These are phyloP conservation scores for Microcera coccophila DNA, from an alignment of 2,329 filamentous ascomycete genomes.

Conservation along the genomic window DNA sequence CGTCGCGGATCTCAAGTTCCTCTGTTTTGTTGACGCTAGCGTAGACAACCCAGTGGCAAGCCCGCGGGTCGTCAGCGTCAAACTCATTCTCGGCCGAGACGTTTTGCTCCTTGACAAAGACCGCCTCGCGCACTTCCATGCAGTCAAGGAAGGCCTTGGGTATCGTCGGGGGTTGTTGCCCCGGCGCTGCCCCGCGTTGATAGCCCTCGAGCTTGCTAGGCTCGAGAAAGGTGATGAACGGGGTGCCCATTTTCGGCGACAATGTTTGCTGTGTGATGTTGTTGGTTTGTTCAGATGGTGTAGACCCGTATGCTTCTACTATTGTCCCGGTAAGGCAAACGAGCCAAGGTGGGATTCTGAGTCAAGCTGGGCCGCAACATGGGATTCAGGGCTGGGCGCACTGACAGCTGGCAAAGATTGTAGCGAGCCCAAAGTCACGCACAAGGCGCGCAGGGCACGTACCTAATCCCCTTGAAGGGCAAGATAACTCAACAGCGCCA, in stretches of 20 bases:
- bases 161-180: slow-evolving; percentile 43
- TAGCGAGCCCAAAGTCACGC: no score
- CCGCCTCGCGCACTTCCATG: slow-evolving; percentile 57
- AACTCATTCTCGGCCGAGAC: slow-evolving; percentile 66
- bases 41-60: slow-evolving; percentile 88
- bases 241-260: slow-evolving; percentile 42
- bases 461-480: no score
- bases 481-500: no score
- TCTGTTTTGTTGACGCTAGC: slow-evolving; percentile 53
- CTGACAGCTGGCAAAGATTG: no score
- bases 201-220: slow-evolving; percentile 50
- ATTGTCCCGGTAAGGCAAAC: not conserved
- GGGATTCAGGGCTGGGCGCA: no score
- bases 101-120: slow-evolving; percentile 59
- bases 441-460: not conserved
- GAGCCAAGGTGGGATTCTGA: no score
- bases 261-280: not conserved
- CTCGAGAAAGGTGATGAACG: slow-evolving; percentile 46
- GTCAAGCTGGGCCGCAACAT: no score
- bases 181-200: slow-evolving; percentile 36
- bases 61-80: slow-evolving; percentile 73
- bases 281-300: not conserved
- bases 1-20: slow-evolving; percentile 42
- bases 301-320: not conserved
- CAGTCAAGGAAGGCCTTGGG: slow-evolving; percentile 59